Conservation (phyloP, 1,284 basidiomycete genomes). For the Hortiboletus rubellus region DNA sequence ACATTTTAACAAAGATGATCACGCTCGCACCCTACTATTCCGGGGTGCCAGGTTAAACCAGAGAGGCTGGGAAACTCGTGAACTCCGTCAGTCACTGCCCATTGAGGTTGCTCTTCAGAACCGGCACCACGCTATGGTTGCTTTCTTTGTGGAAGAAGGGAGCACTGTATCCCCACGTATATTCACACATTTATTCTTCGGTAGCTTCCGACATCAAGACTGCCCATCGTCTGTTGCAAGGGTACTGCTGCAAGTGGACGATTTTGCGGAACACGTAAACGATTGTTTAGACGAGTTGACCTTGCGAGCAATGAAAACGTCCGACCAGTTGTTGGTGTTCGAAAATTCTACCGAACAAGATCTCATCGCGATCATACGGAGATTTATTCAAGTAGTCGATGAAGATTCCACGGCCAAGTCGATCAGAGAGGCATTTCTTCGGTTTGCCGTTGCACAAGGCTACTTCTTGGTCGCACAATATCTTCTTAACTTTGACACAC, state of each 20-base stretch:
- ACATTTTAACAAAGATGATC: not conserved
- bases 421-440: not conserved
- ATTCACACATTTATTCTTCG: not conserved
- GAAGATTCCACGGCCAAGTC: not conserved
- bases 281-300: no score
- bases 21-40: not conserved
- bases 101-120: not conserved
- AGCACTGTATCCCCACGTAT: not conserved
- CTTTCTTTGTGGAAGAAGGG: not conserved
- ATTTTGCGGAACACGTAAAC: not conserved
- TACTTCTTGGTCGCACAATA: not conserved
- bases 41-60: not conserved
- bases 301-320: no score
- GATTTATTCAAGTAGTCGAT: not conserved
- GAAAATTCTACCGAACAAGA: not conserved
- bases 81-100: not conserved
- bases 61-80: not conserved
- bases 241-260: not conserved
- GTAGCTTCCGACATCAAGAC: no score
- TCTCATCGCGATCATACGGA: not conserved
- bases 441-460: not conserved
- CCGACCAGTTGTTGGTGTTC: not conserved
- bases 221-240: not conserved
- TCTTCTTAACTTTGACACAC: not conserved
- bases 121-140: not conserved